Evolutionary conservation across 2,329 filamentous ascomycete genomes (phyloP).

Genomic region (Neonectria punicea): DNA sequence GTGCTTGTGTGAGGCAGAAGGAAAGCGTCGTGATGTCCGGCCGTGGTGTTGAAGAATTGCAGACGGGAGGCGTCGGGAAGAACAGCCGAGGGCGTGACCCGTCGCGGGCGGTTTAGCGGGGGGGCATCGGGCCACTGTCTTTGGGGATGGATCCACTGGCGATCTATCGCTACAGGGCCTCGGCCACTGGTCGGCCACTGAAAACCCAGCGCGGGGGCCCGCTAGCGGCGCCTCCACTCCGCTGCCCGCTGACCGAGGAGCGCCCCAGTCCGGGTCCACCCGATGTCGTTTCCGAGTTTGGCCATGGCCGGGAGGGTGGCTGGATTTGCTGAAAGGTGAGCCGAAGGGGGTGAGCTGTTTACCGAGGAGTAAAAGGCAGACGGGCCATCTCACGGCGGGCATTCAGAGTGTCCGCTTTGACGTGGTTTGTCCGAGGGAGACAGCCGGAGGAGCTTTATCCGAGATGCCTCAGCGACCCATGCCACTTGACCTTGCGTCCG

Average conservation of each 20-base stretch:
- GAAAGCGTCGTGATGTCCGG: slow-evolving; percentile 18
- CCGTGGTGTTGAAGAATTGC: slow-evolving; percentile 26
- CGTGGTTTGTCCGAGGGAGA: not conserved
- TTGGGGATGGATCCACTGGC: slow-evolving; percentile 17
- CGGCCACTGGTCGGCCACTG: slow-evolving; percentile 10
- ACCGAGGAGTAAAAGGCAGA: not conserved
- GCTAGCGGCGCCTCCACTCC: slow-evolving; percentile 7
- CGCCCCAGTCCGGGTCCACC: slow-evolving; percentile 17
- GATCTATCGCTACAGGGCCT: not conserved
- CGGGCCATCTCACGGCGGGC: not conserved
- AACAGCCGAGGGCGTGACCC: slow-evolving; percentile 17
- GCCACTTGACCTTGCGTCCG: too few relatives aligned
- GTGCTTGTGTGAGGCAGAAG: not conserved
- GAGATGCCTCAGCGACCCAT: not conserved
- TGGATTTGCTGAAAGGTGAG: not conserved
- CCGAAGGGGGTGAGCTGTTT: not conserved
- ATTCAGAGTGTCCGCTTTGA: not conserved
- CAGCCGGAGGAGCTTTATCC: not conserved
- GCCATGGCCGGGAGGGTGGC: slow-evolving; percentile 2
- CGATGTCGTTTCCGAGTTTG: slow-evolving; percentile 18
- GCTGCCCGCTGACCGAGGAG: slow-evolving; percentile 7
- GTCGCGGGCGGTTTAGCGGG: slow-evolving; percentile 1
- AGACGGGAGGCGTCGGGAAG: slow-evolving; percentile 3
- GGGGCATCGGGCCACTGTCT: slow-evolving; percentile 15
- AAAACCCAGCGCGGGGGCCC: slow-evolving; percentile 12